Evolutionary conservation across 2,329 filamentous ascomycete species (phyloP).

Genomic region (Penicillium sp.): DNA sequence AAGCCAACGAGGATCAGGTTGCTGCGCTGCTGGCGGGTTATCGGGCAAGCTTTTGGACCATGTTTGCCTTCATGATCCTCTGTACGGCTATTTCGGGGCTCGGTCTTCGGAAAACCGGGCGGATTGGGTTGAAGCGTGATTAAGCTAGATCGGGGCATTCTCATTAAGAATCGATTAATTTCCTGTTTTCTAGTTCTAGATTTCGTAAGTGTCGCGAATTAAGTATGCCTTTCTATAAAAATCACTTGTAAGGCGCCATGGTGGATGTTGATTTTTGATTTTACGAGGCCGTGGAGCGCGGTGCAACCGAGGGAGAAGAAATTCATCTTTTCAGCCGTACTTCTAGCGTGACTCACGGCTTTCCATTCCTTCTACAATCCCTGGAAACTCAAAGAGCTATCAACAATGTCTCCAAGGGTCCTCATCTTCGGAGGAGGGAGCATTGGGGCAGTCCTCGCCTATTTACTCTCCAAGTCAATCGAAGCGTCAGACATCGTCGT

Average conservation of each 20-base stretch:
- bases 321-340: neutral
- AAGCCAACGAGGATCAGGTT: slow-evolving; percentile 10
- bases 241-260: slow-evolving; percentile 1
- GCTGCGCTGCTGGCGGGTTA: slow-evolving; percentile 11
- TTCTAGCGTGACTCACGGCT: slow-evolving; percentile 1
- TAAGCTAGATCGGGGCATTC: neutral
- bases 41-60: slow-evolving; percentile 18
- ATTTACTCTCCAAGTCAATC: slow-evolving; percentile 6
- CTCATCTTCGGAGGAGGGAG: slow-evolving; percentile 7
- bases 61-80: slow-evolving; percentile 17
- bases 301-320: neutral
- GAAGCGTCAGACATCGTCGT: neutral
- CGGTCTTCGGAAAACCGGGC: slow-evolving; percentile 9
- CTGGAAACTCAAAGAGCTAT: neutral
- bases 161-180: no score
- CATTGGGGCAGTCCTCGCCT: slow-evolving; percentile 5
- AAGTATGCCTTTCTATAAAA: neutral
- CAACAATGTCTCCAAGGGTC: neutral
- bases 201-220: no score
- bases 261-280: neutral
- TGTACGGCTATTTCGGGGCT: slow-evolving; percentile 11
- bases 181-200: neutral
- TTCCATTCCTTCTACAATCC: neutral
- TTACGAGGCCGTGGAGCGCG: neutral
- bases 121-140: slow-evolving; percentile 12